Conservation (phyloP, 805 yeast species). For the Yarrowia alimentaria region DNA sequence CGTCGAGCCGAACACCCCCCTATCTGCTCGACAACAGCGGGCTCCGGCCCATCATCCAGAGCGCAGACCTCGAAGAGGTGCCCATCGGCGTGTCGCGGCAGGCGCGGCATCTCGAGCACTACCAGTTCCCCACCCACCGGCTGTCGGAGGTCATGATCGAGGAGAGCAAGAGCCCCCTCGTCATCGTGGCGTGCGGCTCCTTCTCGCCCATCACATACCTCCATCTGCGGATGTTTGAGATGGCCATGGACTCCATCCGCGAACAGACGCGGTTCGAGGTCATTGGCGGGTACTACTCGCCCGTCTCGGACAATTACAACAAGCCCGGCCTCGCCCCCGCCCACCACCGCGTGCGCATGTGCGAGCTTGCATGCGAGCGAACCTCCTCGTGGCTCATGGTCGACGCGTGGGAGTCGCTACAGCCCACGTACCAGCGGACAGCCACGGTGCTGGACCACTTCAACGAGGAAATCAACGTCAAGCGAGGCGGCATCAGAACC, state of each 20-base stretch:
- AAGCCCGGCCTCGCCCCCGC: constrained; percentile 91
- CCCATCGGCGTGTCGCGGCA: constrained; percentile 93
- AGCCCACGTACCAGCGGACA: constrained; percentile 85
- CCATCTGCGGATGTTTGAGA: constrained; percentile 95
- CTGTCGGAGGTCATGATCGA: constrained; percentile 67
- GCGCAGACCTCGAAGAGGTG: constrained; percentile 94
- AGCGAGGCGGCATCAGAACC: constrained; percentile 76
- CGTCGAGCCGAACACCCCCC: constrained; percentile 17
- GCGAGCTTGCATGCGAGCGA: constrained; percentile 96
- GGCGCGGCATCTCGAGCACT: constrained; percentile 65
- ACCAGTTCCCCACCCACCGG: constrained; percentile 85
- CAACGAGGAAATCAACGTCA: constrained; percentile 89
- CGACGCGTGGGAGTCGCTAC: constrained; percentile 98
- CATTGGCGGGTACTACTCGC: constrained; percentile 93
- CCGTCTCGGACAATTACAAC: constrained; percentile 84
- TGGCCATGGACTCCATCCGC: constrained; percentile 91
- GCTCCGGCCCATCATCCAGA: constrained; percentile 46
- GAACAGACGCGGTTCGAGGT: constrained; percentile 94
- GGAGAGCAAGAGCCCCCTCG: constrained; percentile 80
- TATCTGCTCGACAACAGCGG: constrained; percentile 24
- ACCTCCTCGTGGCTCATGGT: constrained; percentile 98
- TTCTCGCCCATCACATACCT: constrained; percentile 94
- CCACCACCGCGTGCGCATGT: constrained; percentile 91
- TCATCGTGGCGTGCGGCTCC: constrained; percentile 95
- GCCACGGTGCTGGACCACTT: constrained; percentile 95